Evolutionary conservation across 495 filamentous ascomycete genomes (phyloP), one percentile per base, ranked within the genome.

Genomic region (Chaetomium cochliodes): DNA sequence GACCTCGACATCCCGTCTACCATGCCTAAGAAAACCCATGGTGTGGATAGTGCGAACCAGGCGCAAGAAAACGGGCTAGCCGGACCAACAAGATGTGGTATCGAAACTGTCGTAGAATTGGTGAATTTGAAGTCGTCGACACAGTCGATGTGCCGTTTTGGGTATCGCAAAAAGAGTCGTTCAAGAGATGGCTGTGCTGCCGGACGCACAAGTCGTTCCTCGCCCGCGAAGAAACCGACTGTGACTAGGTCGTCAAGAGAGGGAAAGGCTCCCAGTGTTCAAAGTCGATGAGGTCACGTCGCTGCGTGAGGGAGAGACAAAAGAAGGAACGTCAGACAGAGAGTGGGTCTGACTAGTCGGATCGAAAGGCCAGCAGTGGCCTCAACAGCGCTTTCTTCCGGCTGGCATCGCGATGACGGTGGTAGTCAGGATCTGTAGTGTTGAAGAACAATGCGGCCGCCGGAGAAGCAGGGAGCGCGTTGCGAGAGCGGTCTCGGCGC

Each of bases 11-110:
- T 80, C 76, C 71, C 89, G 90, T 70, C 90, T 85, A 67, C 89
- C 81, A 69, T 88, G 84, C 54, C 89, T 86, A 69, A 84, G 80
- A 76, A 90, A 93, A 69, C 86, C 81, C 92, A 96, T 96, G 67
- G 81, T 80, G 66, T 64, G 56, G 53, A 58, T 52, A 60, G 50
- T 47, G 65, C 52, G 54, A 60, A 55, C 56, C 53, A 39, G 67
- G 64, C 44, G 47, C 66, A 68, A 67, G 50, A 66, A 57, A 20
- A 47, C 63, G 62, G 59, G 58, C 37, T 66, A 63, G 59, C 20
- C 46, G 64, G 57, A 65, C 54, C 39, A 67, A 69, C 52, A 42
- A 66, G 63, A 25, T 46, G 66, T 54, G 68, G 50, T 76, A 66
- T 76, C 76, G 74, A 77, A 65, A 59, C 64, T 65, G 64, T 66